Base-by-base conservation (phyloP, 2,329 filamentous ascomycete genomes). In the Aspergillus bombycis region DNA sequence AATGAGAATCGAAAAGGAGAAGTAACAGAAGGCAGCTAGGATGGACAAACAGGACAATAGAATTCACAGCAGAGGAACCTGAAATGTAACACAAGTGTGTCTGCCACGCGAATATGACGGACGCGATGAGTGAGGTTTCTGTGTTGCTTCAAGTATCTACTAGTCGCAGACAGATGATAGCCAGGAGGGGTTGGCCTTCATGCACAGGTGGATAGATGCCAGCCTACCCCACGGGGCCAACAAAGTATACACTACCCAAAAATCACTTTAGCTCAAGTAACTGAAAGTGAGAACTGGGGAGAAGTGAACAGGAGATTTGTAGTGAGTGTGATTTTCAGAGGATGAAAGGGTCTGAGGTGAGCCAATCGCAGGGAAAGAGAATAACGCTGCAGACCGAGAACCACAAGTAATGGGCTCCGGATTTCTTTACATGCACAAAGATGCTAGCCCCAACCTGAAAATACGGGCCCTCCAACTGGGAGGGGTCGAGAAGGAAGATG, bases 61-160 rank as follows among this genome's bases (percentile, higher is more conserved):
- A 21, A 38, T 55, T 23, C 52, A 55, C 30, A 32, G 19, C 11
- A 38, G 34, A 28, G 52, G 19, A 21, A 38, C 30, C n/a, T 28
- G 52, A 55, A 16, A 26, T 8, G 34, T 36, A 38, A 36, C 32
- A 21, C 11, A 38, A 21, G 7, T 55, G n/a, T 38, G 14, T 23
- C 21, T 36, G 32, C 11, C 52, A 55, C 43, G 16, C 23, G 11
- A 12, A 64, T 43, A 38, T 23, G 41, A 55, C 23, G 43, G 52
- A 56, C 32, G 56, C 46, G 61, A 65, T 43, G 54, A 52, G 38
- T 57, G 34, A 61, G 50, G 58, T 43, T 60, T 38, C 57, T 53
- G 50, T 38, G 64, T 65, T 58, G 64, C 61, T 54, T 48, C 57
- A 55, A 50, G 36, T 52, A 21, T 55, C 61, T 57, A 58, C n/a